phyloP scores from a whole-genome alignment of 805 yeast genomes.

The Candida qinlingensis region DNA sequence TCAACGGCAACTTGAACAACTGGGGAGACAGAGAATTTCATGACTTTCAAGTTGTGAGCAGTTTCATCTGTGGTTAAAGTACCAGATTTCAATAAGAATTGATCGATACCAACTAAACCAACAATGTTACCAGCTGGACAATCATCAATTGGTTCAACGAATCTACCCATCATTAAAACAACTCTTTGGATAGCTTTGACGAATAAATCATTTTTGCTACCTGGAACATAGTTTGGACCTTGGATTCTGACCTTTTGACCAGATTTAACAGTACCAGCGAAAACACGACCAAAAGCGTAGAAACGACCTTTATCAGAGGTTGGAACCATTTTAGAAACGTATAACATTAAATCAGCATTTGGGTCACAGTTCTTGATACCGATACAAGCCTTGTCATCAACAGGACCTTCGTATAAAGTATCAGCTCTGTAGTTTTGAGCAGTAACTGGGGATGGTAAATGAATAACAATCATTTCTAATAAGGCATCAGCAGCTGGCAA shows the following conservation, averaged over 20 bases:
- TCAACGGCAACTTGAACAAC: conserved; percentile 99
- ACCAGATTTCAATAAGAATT: conserved; percentile 99
- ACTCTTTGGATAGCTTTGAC: conserved; percentile 97
- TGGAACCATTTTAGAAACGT: conserved; percentile 99
- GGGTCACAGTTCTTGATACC: conserved; percentile 99
- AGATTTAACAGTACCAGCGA: conserved; percentile 98
- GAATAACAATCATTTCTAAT: conserved; percentile 96
- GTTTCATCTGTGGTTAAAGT: conserved; percentile 94
- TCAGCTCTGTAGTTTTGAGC: conserved; percentile 99
- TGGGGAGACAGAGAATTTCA: conserved; percentile 99
- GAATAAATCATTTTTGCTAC: conserved; percentile 97
- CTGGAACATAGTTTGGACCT: conserved; percentile 99
- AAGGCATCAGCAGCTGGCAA: conserved; percentile 99
- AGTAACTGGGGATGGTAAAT: conserved; percentile 99
- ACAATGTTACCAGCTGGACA: conserved; percentile 99
- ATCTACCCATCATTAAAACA: conserved; percentile 99
- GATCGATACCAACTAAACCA: conserved; percentile 99
- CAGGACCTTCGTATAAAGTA: conserved; percentile 98
- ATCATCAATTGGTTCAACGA: conserved; percentile 96
- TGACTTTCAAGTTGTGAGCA: conserved; percentile 99
- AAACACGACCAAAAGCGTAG: conserved; percentile 99
- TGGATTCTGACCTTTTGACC: conserved; percentile 99
- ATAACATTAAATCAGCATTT: conserved; percentile 94
- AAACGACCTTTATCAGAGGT: conserved; percentile 99
- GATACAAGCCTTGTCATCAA: conserved; percentile 81